Evolutionary conservation across 2,329 filamentous ascomycete species (phyloP).

Genomic region (Colletotrichum kahawae): DNA sequence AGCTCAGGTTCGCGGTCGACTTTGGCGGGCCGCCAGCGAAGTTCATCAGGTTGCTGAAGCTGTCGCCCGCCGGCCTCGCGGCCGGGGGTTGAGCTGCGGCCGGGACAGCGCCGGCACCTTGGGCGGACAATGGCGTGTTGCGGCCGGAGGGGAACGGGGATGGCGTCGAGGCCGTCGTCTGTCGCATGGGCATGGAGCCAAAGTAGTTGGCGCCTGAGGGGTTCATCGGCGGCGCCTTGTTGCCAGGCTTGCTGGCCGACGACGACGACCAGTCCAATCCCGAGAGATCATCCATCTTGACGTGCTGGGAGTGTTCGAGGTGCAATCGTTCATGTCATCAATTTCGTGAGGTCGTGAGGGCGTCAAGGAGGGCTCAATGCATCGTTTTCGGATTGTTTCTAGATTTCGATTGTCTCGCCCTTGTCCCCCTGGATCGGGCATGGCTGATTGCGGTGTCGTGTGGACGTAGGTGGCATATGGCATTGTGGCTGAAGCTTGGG

Average conservation of each 20-base stretch:
- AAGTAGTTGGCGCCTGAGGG: conserved; percentile 47
- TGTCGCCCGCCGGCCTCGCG: conserved; percentile 66
- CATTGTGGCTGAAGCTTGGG: conserved; percentile 15
- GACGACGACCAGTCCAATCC: conserved; percentile 63
- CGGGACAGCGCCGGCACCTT: conserved; percentile 47
- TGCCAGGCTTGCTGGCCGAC: conserved; percentile 35
- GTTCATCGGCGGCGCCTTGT: conserved; percentile 50
- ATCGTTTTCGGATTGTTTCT: conserved; percentile 16
- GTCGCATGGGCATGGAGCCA: conserved; percentile 57
- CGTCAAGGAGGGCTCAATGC: conserved; percentile 12
- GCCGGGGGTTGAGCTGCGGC: conserved; percentile 44
- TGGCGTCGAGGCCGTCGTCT: conserved; percentile 57
- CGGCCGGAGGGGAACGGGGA: conserved; percentile 60
- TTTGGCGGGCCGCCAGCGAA: conserved; percentile 61
- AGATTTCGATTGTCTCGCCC: not conserved
- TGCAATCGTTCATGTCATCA: conserved; percentile 17
- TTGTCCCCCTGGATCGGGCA: conserved; percentile 1
- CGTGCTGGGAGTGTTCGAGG: not conserved
- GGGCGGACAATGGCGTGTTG: conserved; percentile 60
- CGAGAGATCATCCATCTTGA: conserved; percentile 66
- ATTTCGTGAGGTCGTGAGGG: conserved; percentile 20
- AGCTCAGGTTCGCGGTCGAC: conserved; percentile 71
- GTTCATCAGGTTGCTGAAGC: conserved; percentile 78
- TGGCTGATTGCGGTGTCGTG: conserved; percentile 20
- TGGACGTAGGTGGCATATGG: conserved; percentile 16